Percentiles rank a stretch among this genome's conserved stretches.
phyloP scores from a whole-genome alignment of 2,329 filamentous ascomycete species.

The Claviceps arundinis region DNA sequence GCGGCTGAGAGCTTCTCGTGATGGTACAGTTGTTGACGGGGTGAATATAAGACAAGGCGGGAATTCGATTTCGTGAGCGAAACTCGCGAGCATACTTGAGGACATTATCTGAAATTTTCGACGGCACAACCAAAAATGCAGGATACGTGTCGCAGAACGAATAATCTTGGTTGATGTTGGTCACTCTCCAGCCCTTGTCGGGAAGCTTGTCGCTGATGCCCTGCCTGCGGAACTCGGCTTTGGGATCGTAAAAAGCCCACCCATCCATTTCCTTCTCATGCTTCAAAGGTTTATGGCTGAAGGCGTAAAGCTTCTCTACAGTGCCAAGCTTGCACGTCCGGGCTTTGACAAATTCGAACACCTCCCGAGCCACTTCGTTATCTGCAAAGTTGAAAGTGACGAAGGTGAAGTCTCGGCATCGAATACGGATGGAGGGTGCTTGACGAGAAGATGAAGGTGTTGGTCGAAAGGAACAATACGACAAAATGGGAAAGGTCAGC shows the following conservation, averaged over 20 bases:
- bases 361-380: constrained; percentile 63
- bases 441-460: constrained; percentile 56
- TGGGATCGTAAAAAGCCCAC: constrained; percentile 75
- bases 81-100: constrained; percentile 87
- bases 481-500: constrained; percentile 91
- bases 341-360: constrained; percentile 72
- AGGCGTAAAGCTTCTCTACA: constrained; percentile 84
- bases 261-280: constrained; percentile 64
- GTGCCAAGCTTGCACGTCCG: constrained; percentile 71
- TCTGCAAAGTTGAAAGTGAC: constrained; percentile 78
- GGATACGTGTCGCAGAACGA: constrained; percentile 89
- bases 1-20: constrained; percentile 83
- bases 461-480: constrained; percentile 64
- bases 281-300: constrained; percentile 64
- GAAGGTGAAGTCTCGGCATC: constrained; percentile 87
- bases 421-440: constrained; percentile 70
- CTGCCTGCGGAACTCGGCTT: constrained; percentile 73
- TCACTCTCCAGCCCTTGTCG: constrained; percentile 77
- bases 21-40: constrained; percentile 95
- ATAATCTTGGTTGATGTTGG: constrained; percentile 81
- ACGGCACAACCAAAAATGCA: constrained; percentile 68
- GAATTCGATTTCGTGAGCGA: constrained; percentile 78
- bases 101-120: constrained; percentile 88
- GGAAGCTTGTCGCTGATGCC: constrained; percentile 72
- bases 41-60: constrained; percentile 86